Conservation (phyloP, 2,329 filamentous ascomycete genomes). For the Apiospora kogelbergensis region DNA sequence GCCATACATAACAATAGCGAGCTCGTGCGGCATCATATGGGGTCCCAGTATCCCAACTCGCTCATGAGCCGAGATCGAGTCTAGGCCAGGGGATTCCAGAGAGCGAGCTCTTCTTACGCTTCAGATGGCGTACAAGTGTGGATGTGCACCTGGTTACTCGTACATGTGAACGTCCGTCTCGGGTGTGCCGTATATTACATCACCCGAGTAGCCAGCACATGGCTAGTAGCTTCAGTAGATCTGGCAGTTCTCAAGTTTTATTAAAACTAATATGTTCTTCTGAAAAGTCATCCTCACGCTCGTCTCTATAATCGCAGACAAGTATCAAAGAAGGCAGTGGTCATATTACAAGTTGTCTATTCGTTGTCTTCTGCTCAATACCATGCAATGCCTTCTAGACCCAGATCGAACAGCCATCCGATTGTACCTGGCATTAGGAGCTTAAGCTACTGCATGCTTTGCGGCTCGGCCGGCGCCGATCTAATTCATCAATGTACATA, state of each 20-base stretch:
- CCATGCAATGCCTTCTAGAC: slow-evolving; percentile 12
- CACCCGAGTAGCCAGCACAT: not conserved
- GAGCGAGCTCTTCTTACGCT: not conserved
- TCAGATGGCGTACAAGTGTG: not conserved
- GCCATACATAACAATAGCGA: not conserved
- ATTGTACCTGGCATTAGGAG: slow-evolving; percentile 1
- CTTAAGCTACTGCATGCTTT: not conserved
- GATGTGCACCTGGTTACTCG: not conserved
- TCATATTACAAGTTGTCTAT: slow-evolving; percentile 17
- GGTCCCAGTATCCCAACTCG: too few species aligned
- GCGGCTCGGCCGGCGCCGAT: slow-evolving; percentile 8
- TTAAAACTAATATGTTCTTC: too few species aligned
- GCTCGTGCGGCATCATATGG: not conserved
- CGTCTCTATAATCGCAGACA: not conserved
- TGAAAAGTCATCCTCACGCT: not conserved
- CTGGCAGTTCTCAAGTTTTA: not conserved
- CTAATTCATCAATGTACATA: slow-evolving; percentile 17
- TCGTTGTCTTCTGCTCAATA: slow-evolving; percentile 10
- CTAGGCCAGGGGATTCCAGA: not conserved
- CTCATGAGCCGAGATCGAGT: not conserved
- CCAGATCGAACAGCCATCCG: not conserved
- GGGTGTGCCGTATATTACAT: not conserved
- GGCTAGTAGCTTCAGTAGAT: not conserved
- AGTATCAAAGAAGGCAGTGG: not conserved
- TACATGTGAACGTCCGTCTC: not conserved